Base-by-base conservation (phyloP, 1,139 yeast genomes). In the Eremothecium coryli region DNA sequence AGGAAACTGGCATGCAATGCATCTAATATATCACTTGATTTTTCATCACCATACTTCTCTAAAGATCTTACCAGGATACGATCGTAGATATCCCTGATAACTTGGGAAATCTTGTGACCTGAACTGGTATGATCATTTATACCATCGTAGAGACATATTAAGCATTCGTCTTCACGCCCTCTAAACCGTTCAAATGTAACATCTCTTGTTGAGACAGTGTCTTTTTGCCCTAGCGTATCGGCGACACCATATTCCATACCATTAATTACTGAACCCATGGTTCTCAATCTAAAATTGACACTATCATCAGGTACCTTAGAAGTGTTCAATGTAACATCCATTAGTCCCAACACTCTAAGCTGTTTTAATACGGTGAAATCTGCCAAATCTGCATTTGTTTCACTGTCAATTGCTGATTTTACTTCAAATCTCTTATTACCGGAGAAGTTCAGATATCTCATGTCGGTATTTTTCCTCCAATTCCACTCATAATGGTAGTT, bases 401-500 rank as follows among this genome's bases (percentile, higher is more conserved):
- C 59, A 24, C 43, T 43, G 32, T 50, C 66, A 65, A 25, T 65
- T 60, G 33, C 68, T 56, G 52, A 65, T 65, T 40, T 73, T 47
- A 90, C 85, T 54, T 90, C 98, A 43, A 93, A 75, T 43, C 96
- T 70, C 52, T 82, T 80, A 54, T 93, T 93, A 27, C 97, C 97
- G 0, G 95, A 84, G 42, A 93, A 78, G 56, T 88, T 90, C 54
- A 93, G 70, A 50, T 82, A 86, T 46, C 69, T 74, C 56, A 93
- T 66, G 31, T 78, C 76, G 37, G 70, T 65, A 53, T 90, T 93
- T 66, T 77, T 78, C 50, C 82, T 80, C 98, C 98, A 93, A 58
- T 85, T 90, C 97, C 97, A 90, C 56, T 90, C 98, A 54, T 85
- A 88, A 5, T 93, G 93, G 74, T 88, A 84, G 55, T 90, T 90